phyloP scores from a whole-genome alignment of 2,329 filamentous ascomycete genomes.

The Colletotrichum echinochloae region DNA sequence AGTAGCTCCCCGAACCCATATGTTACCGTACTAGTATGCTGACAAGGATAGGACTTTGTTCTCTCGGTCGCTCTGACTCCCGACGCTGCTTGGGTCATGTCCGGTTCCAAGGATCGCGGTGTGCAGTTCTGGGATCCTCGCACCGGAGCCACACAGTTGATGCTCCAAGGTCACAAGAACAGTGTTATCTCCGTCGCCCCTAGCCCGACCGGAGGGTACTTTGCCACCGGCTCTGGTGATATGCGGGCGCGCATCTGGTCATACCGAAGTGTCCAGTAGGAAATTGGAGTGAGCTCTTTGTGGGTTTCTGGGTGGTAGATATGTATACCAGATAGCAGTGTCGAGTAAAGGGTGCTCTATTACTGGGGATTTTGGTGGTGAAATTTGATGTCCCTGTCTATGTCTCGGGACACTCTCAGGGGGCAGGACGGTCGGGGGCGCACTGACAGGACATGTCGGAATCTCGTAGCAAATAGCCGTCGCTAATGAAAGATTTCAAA shows the following conservation, averaged over 20 bases:
- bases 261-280: conserved; percentile 62
- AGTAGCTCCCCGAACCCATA: conserved; percentile 46
- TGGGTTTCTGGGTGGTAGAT: conserved; percentile 8
- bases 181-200: conserved; percentile 98
- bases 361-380: conserved; percentile 14
- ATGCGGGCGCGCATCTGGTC: conserved; percentile 99
- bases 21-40: conserved; percentile 41
- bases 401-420: conserved; percentile 27
- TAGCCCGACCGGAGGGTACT: conserved; percentile 87
- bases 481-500: conserved; percentile 39
- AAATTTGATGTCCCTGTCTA: conserved; percentile 16
- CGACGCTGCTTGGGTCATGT: conserved; percentile 95
- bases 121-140: conserved; percentile 99
- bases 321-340: conserved; percentile 31
- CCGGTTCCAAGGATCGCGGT: conserved; percentile 94
- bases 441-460: conserved; percentile 34
- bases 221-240: conserved; percentile 96
- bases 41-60: conserved; percentile 82
- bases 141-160: conserved; percentile 93
- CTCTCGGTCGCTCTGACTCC: conserved; percentile 95
- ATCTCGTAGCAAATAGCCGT: conserved; percentile 38
- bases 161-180: conserved; percentile 99
- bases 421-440: conserved; percentile 37
- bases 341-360: conserved; percentile 15
- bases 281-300: neutral